Evolutionary conservation across 2,329 filamentous ascomycete species (phyloP).

Genomic region (Colletotrichum zoysiae): DNA sequence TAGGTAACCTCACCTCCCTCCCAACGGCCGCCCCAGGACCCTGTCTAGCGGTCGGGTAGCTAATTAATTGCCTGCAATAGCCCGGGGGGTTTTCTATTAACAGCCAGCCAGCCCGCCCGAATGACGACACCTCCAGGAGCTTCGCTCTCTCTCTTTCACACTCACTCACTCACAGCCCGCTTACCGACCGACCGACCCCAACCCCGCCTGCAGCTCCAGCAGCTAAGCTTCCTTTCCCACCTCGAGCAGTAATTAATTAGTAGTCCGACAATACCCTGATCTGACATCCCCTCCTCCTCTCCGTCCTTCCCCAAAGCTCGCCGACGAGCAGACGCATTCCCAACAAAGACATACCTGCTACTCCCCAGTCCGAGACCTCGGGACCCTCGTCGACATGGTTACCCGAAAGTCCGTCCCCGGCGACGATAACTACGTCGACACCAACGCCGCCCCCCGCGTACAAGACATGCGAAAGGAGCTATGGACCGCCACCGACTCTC

Average conservation of each 20-base stretch:
- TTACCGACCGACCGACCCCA: slow-evolving; percentile 5
- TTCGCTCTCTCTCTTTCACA: slow-evolving; percentile 28
- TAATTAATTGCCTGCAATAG: slow-evolving; percentile 28
- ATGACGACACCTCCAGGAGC: slow-evolving; percentile 39
- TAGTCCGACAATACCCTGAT: background rate
- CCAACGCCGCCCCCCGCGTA: slow-evolving; percentile 45
- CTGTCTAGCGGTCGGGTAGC: slow-evolving; percentile 12
- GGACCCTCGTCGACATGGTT: slow-evolving; percentile 53
- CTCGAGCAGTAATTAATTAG: background rate
- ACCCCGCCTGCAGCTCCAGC: slow-evolving; percentile 18
- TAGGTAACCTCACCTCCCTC: background rate
- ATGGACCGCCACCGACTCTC: slow-evolving; percentile 51
- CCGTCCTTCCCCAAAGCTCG: slow-evolving; percentile 2
- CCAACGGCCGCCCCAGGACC: slow-evolving; percentile 2
- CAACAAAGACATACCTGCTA: background rate
- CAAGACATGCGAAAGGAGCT: slow-evolving; percentile 49
- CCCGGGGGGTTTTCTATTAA: slow-evolving; percentile 12
- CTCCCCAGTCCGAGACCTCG: slow-evolving; percentile 32
- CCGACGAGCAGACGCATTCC: background rate
- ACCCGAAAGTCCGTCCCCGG: slow-evolving; percentile 55
- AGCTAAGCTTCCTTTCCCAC: background rate
- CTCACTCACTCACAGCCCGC: slow-evolving; percentile 16
- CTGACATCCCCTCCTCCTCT: background rate
- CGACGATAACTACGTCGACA: slow-evolving; percentile 46
- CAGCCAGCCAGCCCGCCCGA: slow-evolving; percentile 34